Evolutionary conservation across 176 grass and related monocot species (phyloP).

Genomic region (Guadua angustifolia): DNA sequence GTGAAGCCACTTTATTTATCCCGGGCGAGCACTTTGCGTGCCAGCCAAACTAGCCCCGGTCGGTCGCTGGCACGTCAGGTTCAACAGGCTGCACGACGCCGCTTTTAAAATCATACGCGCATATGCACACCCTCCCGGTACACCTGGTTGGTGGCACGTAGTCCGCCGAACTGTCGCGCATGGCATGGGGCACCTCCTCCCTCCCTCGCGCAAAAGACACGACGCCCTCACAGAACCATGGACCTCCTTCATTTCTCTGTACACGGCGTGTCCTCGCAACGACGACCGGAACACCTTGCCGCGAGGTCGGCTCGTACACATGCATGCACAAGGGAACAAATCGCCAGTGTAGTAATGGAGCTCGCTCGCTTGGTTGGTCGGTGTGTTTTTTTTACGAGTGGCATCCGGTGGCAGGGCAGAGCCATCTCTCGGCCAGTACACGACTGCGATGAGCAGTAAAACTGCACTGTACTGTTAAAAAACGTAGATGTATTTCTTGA

Average conservation of each 20-base stretch:
- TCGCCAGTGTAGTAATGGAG: background rate
- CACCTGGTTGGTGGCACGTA: conserved; percentile 34
- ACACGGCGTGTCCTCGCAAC: conserved; percentile 14
- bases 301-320: background rate
- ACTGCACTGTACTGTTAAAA: too few relatives aligned
- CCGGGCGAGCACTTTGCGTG: conserved; percentile 36
- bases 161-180: background rate
- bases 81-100: background rate
- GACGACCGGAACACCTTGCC: background rate
- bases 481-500: too few relatives aligned
- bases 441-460: too few relatives aligned
- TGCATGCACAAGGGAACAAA: background rate
- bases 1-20: background rate
- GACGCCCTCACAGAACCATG: background rate
- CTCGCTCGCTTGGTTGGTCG: background rate
- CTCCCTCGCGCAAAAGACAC: background rate
- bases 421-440: too few relatives aligned
- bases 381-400: background rate
- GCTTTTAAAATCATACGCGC: background rate
- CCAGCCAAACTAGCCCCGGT: conserved; percentile 24
- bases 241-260: background rate
- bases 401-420: background rate
- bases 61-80: conserved; percentile 43
- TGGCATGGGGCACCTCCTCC: background rate
- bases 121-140: background rate